Evolutionary conservation across 495 filamentous ascomycete genomes (phyloP).

Genomic region (Podospora anserina): DNA sequence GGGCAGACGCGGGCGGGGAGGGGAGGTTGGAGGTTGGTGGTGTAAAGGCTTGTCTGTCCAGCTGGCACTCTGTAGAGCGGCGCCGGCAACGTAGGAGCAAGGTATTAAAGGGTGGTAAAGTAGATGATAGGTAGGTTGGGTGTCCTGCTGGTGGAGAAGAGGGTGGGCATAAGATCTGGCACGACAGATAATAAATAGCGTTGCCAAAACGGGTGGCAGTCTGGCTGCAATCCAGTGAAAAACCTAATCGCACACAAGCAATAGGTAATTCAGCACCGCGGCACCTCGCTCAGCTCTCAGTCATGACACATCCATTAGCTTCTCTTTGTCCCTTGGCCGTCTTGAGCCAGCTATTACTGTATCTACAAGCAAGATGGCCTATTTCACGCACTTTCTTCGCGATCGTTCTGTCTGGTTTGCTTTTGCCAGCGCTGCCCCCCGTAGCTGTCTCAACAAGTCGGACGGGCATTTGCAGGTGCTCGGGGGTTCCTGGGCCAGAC

Average conservation of each 20-base stretch:
- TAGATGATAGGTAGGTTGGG: background rate
- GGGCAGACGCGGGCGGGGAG: background rate
- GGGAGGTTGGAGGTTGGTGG: background rate
- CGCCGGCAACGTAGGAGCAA: background rate
- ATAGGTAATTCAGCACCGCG: too few species aligned
- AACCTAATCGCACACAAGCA: background rate
- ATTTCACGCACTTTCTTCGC: background rate
- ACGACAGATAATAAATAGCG: slow-evolving; percentile 8
- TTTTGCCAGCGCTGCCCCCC: background rate
- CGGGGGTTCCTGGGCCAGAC: slow-evolving; percentile 1
- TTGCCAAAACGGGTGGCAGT: slow-evolving; percentile 6
- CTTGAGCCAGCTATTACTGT: background rate
- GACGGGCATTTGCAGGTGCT: slow-evolving; percentile 1
- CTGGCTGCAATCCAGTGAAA: background rate
- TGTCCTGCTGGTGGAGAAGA: slow-evolving; percentile 3
- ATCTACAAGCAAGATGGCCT: background rate
- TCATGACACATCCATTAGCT: background rate
- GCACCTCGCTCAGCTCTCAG: too few species aligned
- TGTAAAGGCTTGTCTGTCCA: slow-evolving; percentile 4
- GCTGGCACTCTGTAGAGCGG: background rate
- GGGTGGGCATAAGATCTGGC: background rate
- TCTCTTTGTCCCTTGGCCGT: background rate
- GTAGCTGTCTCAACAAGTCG: background rate
- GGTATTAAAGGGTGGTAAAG: background rate
- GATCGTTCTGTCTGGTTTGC: background rate